These are phyloP conservation scores for Auricularia heimuer DNA, from an alignment of 768 basidiomycete genomes.

Conservation along the genomic window DNA sequence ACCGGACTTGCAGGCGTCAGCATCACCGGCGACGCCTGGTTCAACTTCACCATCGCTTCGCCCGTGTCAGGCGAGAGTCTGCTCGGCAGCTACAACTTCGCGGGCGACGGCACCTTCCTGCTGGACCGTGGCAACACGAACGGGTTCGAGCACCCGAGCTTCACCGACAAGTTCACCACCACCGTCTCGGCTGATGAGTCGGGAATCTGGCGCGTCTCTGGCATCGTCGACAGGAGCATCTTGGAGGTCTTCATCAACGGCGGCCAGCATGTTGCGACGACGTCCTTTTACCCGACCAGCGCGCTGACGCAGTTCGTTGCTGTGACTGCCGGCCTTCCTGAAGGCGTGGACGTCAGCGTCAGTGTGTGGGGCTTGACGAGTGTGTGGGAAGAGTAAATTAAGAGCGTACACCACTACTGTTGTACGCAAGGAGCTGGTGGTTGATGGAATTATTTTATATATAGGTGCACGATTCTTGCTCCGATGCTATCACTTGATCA, in stretches of 20 bases:
- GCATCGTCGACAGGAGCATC: background rate
- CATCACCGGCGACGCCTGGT: background rate
- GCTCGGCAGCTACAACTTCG: background rate
- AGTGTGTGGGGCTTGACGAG: too few relatives aligned
- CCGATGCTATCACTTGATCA: too few relatives aligned
- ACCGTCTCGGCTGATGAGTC: background rate
- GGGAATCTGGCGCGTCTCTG: background rate
- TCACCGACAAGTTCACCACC: background rate
- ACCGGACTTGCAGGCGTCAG: background rate
- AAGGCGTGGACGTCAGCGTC: too few relatives aligned
- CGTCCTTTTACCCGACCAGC: background rate
- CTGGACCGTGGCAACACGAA: background rate
- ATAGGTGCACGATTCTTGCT: too few relatives aligned
- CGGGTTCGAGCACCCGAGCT: background rate
- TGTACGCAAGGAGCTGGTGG: too few relatives aligned
- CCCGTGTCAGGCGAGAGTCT: background rate
- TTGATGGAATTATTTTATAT: too few relatives aligned
- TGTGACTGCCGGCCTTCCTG: background rate
- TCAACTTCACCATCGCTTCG: background rate
- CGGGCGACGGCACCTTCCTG: background rate
- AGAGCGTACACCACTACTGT: too few relatives aligned
- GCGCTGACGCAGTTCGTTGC: background rate
- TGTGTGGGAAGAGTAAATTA: too few relatives aligned
- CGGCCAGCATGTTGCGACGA: background rate
- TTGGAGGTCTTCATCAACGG: background rate